Evolutionary conservation across 345 rosid genomes (phyloP).

Genomic region (Populus simonii): DNA sequence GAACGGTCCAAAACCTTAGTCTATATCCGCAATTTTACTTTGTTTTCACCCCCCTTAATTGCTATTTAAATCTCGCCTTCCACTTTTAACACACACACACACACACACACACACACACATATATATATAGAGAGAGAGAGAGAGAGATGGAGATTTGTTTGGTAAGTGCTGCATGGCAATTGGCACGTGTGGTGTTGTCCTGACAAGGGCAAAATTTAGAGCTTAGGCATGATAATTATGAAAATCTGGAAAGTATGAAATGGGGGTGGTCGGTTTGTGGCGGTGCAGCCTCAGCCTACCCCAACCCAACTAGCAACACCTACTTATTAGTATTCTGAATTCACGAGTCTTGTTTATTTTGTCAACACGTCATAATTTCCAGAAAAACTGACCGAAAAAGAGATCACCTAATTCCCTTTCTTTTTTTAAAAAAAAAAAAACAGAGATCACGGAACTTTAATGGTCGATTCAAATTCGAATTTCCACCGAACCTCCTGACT

Average conservation of each 20-base stretch:
- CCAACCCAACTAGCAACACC: not conserved
- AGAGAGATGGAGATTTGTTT: not conserved
- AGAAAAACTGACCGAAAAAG: not conserved
- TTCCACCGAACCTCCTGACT: no score
- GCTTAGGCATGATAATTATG: constrained; percentile 7
- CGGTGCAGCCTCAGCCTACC: constrained; percentile 26
- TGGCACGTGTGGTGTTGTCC: not conserved
- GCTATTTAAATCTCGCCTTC: no score
- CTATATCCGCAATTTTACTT: no score
- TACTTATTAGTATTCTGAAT: not conserved
- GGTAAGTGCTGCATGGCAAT: no score
- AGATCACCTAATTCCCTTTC: not conserved
- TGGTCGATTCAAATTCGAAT: not conserved
- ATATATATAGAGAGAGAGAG: no score
- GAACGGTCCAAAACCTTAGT: no score
- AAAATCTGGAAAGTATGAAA: not conserved
- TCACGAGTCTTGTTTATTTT: constrained; percentile 1
- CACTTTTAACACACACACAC: no score
- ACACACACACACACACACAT: no score
- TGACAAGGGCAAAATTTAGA: not conserved
- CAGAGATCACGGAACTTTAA: not conserved
- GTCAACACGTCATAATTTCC: not conserved
- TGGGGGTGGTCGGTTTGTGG: constrained; percentile 18
- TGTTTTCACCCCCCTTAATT: no score
- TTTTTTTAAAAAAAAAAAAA: no score